Evolutionary conservation across 2,329 filamentous ascomycete genomes (phyloP).

Genomic region (Colletotrichum aenigma): DNA sequence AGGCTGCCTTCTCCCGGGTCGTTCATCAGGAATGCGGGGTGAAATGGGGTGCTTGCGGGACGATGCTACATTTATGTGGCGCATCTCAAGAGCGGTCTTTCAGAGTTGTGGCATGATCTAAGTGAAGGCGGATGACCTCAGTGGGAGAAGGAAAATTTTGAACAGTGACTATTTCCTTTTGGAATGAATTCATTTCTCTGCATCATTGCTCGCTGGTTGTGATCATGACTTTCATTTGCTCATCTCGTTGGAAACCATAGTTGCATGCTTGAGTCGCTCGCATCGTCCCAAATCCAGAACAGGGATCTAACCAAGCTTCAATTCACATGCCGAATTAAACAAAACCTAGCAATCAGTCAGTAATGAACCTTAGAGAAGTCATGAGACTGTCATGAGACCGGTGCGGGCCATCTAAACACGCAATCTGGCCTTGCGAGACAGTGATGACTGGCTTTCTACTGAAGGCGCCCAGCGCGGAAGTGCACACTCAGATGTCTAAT

Average conservation of each 20-base stretch:
- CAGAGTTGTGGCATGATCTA: not conserved
- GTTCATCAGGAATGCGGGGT: not conserved
- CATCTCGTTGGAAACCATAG: not conserved
- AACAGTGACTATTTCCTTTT: not conserved
- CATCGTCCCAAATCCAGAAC: not conserved
- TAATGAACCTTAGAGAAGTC: not conserved
- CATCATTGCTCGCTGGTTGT: not conserved
- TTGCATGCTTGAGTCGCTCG: not conserved
- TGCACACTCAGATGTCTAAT: too few species aligned
- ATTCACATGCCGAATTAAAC: not conserved
- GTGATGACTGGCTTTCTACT: too few species aligned
- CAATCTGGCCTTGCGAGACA: too few species aligned
- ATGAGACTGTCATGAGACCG: not conserved
- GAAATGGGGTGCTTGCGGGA: not conserved
- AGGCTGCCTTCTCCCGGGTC: not conserved
- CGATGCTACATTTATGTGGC: not conserved
- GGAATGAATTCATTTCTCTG: not conserved
- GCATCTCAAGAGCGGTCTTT: not conserved
- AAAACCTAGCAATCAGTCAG: not conserved
- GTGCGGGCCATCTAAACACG: too few species aligned
- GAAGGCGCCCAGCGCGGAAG: too few species aligned
- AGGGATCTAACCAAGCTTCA: not conserved
- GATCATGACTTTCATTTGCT: not conserved
- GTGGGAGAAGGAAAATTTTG: not conserved
- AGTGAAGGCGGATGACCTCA: not conserved